A percentile compares a stretch with the other conserved stretches of the same genome.
These are phyloP conservation scores for Cyclostephanos tholiformis DNA, from an alignment of 108 stramenopile species.

Conservation along the genomic window DNA sequence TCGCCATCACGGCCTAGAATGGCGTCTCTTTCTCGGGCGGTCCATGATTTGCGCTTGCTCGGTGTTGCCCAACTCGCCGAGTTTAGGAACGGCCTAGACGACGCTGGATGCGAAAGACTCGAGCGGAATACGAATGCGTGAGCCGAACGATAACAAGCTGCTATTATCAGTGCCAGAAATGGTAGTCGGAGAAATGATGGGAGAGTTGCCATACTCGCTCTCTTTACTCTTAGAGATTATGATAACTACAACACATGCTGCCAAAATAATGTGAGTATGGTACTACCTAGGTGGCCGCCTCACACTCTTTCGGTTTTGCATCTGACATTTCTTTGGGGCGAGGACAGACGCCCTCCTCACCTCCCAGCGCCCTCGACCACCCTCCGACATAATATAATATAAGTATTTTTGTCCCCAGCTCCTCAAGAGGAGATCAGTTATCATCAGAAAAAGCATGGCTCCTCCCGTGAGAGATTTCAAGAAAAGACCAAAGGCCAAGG, in stretches of 20 bases:
- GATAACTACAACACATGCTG: no score
- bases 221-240: no score
- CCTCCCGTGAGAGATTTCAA: conserved; percentile 54
- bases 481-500: conserved; percentile 84
- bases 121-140: conserved; percentile 8
- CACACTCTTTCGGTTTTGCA: no score
- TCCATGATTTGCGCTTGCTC: conserved; percentile 37
- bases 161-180: conserved; percentile 1
- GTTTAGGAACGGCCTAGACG: background rate
- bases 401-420: no score
- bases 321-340: no score
- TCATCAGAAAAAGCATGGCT: conserved; percentile 16
- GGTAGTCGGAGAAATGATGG: background rate
- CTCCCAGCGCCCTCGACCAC: no score
- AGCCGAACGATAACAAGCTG: background rate
- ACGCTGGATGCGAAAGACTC: background rate
- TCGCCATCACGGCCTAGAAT: conserved; percentile 69
- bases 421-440: no score
- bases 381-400: no score
- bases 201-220: background rate
- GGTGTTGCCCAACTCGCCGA: conserved; percentile 14
- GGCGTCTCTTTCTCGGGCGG: conserved; percentile 53
- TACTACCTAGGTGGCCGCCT: no score
- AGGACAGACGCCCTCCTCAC: no score
- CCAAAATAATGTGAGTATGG: no score